phyloP scores from a whole-genome alignment of 306 rosid species.

The Prunus mume region DNA sequence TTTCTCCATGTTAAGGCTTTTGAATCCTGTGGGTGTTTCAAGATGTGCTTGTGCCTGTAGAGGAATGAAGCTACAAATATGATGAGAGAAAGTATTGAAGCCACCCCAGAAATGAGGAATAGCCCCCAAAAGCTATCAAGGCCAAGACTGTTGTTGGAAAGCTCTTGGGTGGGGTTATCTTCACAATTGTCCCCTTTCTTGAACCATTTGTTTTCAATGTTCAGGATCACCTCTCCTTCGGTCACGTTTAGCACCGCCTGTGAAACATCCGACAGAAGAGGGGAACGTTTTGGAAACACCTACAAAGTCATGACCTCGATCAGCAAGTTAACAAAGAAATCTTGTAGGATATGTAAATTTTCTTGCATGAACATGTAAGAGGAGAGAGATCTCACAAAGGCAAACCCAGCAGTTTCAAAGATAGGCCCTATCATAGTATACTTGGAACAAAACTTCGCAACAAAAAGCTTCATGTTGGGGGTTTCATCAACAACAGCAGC shows the following conservation, averaged over 20 bases:
- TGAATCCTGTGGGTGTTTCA: too few species aligned
- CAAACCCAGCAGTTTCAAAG: slow-evolving; percentile 57
- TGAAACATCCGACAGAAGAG: slow-evolving; percentile 52
- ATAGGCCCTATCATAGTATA: slow-evolving; percentile 46
- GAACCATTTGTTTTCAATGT: slow-evolving; percentile 54
- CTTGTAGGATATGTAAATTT: too few species aligned
- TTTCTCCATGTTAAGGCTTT: too few species aligned
- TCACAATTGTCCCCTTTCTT: slow-evolving; percentile 14
- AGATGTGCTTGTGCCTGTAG: slow-evolving; percentile 13
- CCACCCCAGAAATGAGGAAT: slow-evolving; percentile 43
- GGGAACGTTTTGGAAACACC: slow-evolving; percentile 47
- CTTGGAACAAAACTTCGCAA: slow-evolving; percentile 41
- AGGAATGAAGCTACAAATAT: slow-evolving; percentile 20
- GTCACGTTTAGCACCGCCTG: slow-evolving; percentile 52
- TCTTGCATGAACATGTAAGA: too few species aligned
- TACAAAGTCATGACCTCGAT: slow-evolving; percentile 9
- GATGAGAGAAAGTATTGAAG: background rate
- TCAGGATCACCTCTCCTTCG: slow-evolving; percentile 45
- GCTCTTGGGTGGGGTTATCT: slow-evolving; percentile 5
- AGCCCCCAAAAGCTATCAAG: slow-evolving; percentile 67
- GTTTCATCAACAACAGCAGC: slow-evolving; percentile 53
- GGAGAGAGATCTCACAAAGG: slow-evolving; percentile 44
- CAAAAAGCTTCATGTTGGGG: slow-evolving; percentile 40
- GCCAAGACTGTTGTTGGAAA: slow-evolving; percentile 38
- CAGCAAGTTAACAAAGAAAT: slow-evolving; percentile 20